Percentiles rank a stretch among this genome's conserved stretches.
Conservation (phyloP, 169 alveolate genomes). For the Babesia gibsoni region DNA sequence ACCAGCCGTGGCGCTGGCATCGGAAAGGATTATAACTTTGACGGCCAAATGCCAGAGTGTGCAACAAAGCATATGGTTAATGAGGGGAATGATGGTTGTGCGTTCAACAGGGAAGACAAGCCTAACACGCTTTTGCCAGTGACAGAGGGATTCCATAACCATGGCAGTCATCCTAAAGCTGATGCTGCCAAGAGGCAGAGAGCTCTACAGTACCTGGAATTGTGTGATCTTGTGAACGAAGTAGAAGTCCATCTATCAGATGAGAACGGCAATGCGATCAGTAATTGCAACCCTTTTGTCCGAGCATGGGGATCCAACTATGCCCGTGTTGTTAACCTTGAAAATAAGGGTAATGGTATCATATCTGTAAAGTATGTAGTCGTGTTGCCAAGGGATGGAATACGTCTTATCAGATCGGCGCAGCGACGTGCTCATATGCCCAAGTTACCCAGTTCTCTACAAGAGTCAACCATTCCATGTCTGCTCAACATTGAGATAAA, state of each 20-base stretch:
- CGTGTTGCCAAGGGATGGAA: conserved; percentile 19
- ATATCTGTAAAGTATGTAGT: conserved; percentile 47
- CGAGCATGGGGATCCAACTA: conserved; percentile 53
- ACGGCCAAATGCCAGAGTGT: too few relatives aligned
- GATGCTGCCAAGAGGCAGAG: background rate
- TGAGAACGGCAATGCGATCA: conserved; percentile 41
- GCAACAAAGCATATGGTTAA: too few relatives aligned
- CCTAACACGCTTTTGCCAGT: too few relatives aligned
- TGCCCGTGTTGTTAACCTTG: conserved; percentile 38
- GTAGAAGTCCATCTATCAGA: conserved; percentile 37
- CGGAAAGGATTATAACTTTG: too few relatives aligned
- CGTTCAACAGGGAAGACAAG: too few relatives aligned
- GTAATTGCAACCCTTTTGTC: conserved; percentile 26
- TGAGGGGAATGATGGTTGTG: too few relatives aligned
- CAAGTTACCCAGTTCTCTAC: background rate
- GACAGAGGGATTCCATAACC: too few relatives aligned
- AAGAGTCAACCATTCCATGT: conserved; percentile 13
- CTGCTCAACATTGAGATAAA: conserved; percentile 31
- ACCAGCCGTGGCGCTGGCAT: too few relatives aligned
- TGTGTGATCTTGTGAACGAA: conserved; percentile 24
- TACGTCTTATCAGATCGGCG: background rate
- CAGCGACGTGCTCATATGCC: background rate
- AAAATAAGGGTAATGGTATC: conserved; percentile 23
- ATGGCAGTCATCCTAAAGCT: too few relatives aligned
- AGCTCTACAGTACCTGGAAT: conserved; percentile 18